Conservation (phyloP, 2,329 filamentous ascomycete genomes). For the Lecanicillium sp. region DNA sequence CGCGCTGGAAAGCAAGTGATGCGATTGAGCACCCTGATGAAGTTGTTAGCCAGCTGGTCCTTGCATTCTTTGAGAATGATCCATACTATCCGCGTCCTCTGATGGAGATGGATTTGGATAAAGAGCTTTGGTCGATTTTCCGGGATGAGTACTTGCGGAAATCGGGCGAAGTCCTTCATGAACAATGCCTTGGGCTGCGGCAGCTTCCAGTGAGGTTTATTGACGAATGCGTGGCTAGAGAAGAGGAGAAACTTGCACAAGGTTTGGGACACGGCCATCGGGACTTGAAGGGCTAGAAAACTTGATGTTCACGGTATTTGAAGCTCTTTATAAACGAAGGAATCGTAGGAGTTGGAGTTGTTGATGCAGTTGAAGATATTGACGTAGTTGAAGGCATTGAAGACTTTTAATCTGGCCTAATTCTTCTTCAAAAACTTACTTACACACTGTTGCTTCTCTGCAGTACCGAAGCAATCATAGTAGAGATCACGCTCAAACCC, state of each 20-base stretch:
- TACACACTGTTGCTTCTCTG: slow-evolving; percentile 3
- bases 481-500: slow-evolving; percentile 6
- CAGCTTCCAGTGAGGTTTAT: not conserved
- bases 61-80: slow-evolving; percentile 16
- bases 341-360: too few relatives aligned
- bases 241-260: not conserved
- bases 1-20: slow-evolving; percentile 9
- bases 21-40: slow-evolving; percentile 7
- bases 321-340: too few relatives aligned
- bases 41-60: slow-evolving; percentile 12
- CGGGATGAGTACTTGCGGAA: not conserved
- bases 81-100: slow-evolving; percentile 16
- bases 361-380: too few relatives aligned
- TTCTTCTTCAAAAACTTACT: slow-evolving; percentile 4
- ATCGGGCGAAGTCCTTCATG: not conserved
- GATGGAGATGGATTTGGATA: slow-evolving; percentile 7
- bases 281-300: not conserved
- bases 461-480: slow-evolving; percentile 5
- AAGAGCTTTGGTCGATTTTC: not conserved
- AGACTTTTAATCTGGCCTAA: too few relatives aligned
- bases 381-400: too few relatives aligned
- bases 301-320: too few relatives aligned
- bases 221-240: not conserved
- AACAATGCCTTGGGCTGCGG: not conserved
- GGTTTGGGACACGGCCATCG: not conserved